Evolutionary conservation across 345 rosid species (phyloP), one percentile per base, ranked within the genome.

Genomic region (Eutrema heterophyllum): DNA sequence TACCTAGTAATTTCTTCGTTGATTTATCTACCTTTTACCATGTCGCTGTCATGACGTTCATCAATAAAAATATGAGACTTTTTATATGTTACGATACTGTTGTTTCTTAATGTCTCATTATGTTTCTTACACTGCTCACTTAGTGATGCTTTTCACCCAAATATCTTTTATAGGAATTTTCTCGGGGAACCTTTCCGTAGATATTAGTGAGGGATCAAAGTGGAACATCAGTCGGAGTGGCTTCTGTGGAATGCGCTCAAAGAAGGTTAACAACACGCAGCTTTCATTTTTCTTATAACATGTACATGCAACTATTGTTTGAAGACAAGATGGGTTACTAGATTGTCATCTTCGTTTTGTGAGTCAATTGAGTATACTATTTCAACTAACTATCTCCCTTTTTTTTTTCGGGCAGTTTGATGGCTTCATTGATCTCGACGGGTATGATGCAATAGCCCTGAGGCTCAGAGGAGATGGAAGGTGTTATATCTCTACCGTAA

Each of bases 181-280:
- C 84, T 92, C 97, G 53, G 99, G 99, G 65, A 87, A 81, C 33
- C 88, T 95, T 56, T 95, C 96, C 5, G 21, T 79, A 57, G 98
- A 95, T 74, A 78, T 89, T 45, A 75, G 75, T 29, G 88, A 88
- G 74, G 96, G 81, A 60, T 72, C 98, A 27, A 85, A 83, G 72
- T 92, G 91, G 92, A 92, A 92, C 26, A 92, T 95, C 52, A 84
- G 55, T 75, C 85, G 97, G 41, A 72, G 99, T 73, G 97, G 99
- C 68, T 92, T 92, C 75, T 92, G 97, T 70, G 99, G 98, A 59
- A 95, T 95, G 98, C 88, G 96, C 68, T 90, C 97, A 65, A 95
- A 86, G 86, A 92, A 95, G 97, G 97, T 89, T 73, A 54, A 52
- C 61, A 38, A 24, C 9, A 4, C 16, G 32, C 15, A 38, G 13